phyloP scores from a whole-genome alignment of 2,329 filamentous ascomycete genomes.

The Hirsutella rhossiliensis region DNA sequence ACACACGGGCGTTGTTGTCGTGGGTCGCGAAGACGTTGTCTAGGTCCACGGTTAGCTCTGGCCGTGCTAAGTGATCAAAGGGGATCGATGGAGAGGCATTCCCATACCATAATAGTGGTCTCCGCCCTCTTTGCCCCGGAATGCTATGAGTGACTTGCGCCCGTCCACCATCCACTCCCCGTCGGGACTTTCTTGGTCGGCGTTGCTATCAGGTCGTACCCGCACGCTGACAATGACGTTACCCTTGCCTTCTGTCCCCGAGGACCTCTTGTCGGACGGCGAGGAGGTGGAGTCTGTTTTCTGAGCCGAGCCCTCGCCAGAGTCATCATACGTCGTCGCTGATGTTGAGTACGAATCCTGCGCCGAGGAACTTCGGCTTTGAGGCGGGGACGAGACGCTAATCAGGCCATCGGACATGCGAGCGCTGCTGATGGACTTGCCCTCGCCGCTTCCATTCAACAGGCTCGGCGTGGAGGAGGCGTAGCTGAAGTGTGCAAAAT shows the following conservation, averaged over 20 bases:
- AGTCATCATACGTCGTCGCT: slow-evolving; percentile 78
- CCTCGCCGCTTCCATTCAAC: slow-evolving; percentile 67
- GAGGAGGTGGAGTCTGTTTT: slow-evolving; percentile 18
- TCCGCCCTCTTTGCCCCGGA: slow-evolving; percentile 78
- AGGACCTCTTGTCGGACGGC: slow-evolving; percentile 31
- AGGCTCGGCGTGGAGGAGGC: slow-evolving; percentile 53
- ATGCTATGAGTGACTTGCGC: slow-evolving; percentile 68
- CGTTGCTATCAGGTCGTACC: slow-evolving; percentile 69
- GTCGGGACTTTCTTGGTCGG: slow-evolving; percentile 50
- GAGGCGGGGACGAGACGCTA: slow-evolving; percentile 69
- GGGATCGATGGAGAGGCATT: no score
- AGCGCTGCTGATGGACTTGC: slow-evolving; percentile 55
- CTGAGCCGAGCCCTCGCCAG: slow-evolving; percentile 39
- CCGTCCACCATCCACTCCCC: slow-evolving; percentile 90
- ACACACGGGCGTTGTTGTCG: slow-evolving; percentile 89
- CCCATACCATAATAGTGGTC: slow-evolving; percentile 80
- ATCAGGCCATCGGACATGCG: slow-evolving; percentile 64
- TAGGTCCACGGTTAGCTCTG: slow-evolving; percentile 24
- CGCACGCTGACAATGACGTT: slow-evolving; percentile 94
- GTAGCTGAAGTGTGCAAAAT: slow-evolving; percentile 37
- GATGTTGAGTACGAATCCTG: slow-evolving; percentile 88
- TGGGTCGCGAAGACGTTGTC: slow-evolving; percentile 95
- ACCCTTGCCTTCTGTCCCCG: slow-evolving; percentile 65
- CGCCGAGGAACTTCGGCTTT: slow-evolving; percentile 83
- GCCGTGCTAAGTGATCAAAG: neutral